Evolutionary conservation across 2,329 filamentous ascomycete species (phyloP).

Genomic region (Fusarium sp.): DNA sequence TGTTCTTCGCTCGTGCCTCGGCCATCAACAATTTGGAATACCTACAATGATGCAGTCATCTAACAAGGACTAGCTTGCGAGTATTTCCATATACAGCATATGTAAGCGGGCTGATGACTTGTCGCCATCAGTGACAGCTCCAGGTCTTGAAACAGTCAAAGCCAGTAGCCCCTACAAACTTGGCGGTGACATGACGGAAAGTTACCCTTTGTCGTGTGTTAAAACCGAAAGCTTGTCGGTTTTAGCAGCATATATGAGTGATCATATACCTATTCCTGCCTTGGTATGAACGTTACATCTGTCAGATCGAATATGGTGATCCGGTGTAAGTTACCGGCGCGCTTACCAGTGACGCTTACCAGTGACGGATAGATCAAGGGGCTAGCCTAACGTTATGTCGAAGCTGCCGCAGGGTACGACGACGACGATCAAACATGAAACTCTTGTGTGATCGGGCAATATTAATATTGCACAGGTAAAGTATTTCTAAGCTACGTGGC

Average conservation of each 20-base stretch:
- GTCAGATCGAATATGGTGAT: constrained; percentile 12
- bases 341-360: constrained; percentile 16
- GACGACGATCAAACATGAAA: constrained; percentile 14
- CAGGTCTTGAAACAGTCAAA: neutral
- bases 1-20: neutral
- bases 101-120: neutral
- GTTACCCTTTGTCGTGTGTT: neutral
- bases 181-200: neutral
- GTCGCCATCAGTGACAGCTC: neutral
- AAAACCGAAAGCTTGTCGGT: constrained; percentile 2
- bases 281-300: constrained; percentile 16
- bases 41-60: neutral
- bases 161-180: neutral
- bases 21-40: neutral
- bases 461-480: neutral
- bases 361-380: constrained; percentile 1
- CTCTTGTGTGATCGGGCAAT: neutral
- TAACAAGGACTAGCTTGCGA: constrained; percentile 4
- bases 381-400: constrained; percentile 7
- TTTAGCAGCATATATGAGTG: neutral
- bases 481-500: neutral
- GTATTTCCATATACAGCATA: neutral
- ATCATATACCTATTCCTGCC: constrained; percentile 6
- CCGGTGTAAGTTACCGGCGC: constrained; percentile 11
- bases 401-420: constrained; percentile 8